Conservation (phyloP, 768 basidiomycete species). For the Mycena galopus region DNA sequence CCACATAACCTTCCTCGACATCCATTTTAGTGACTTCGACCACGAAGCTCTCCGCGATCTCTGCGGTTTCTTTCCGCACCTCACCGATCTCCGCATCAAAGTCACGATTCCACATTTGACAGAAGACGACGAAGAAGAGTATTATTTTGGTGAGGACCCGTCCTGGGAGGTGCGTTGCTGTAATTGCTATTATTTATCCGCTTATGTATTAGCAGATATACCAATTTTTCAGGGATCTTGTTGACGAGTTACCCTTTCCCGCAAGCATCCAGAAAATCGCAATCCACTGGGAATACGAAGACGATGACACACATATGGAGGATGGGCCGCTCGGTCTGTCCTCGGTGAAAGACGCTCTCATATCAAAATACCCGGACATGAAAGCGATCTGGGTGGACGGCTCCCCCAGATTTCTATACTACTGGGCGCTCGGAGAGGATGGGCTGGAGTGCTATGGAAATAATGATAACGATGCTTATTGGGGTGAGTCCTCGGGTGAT, state of each 20-base stretch:
- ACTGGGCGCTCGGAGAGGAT: neutral
- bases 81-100: neutral
- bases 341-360: neutral
- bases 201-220: neutral
- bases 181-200: neutral
- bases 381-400: neutral
- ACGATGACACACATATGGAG: neutral
- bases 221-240: neutral
- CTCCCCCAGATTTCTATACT: neutral
- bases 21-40: neutral
- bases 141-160: neutral
- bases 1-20: neutral
- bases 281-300: neutral
- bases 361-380: neutral
- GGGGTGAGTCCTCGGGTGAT: neutral
- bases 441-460: neutral
- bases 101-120: neutral
- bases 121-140: neutral
- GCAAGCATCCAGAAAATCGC: neutral
- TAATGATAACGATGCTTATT: neutral
- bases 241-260: neutral
- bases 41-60: neutral
- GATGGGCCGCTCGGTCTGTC: neutral
- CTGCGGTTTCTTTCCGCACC: neutral
- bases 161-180: neutral